Percentiles rank a stretch among this genome's conserved stretches.
phyloP scores from a whole-genome alignment of 2,329 filamentous ascomycete genomes.

The Cordyceps javanica region DNA sequence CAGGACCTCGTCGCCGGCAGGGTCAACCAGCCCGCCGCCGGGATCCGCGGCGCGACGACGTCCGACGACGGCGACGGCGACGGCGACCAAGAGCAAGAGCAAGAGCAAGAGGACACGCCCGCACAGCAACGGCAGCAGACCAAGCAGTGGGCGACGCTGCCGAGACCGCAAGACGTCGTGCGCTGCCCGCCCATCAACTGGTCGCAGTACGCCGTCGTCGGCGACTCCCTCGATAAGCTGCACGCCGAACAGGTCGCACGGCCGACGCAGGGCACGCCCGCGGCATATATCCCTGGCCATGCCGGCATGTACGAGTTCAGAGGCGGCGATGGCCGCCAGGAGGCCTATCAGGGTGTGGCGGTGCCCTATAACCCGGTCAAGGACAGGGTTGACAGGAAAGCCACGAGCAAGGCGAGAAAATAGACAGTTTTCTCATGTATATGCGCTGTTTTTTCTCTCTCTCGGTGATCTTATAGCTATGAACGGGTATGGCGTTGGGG shows the following conservation, averaged over 20 bases:
- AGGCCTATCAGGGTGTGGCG: conserved; percentile 35
- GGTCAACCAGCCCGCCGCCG: conserved; percentile 30
- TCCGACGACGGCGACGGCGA: conserved; percentile 22
- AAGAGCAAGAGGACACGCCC: conserved; percentile 1
- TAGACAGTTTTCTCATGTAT: conserved; percentile 5
- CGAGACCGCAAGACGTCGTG: conserved; percentile 73
- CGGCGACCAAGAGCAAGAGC: too few relatives aligned
- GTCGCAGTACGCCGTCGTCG: conserved; percentile 88
- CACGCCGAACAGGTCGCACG: conserved; percentile 70
- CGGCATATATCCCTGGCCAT: conserved; percentile 26
- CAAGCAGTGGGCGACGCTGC: conserved; percentile 57
- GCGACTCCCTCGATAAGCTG: conserved; percentile 69
- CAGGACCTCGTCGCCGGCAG: conserved; percentile 60
- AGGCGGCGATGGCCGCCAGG: conserved; percentile 37
- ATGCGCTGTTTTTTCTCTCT: background rate
- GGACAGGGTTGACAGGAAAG: conserved; percentile 37
- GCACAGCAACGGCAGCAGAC: conserved; percentile 9
- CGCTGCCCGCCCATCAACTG: conserved; percentile 89
- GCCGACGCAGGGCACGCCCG: conserved; percentile 53
- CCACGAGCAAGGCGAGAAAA: conserved; percentile 26
- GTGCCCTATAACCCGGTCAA: conserved; percentile 48
- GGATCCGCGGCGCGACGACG: background rate
- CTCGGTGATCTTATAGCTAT: background rate
- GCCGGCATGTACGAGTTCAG: conserved; percentile 47
- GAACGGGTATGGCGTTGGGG: background rate